Conservation (phyloP, 768 basidiomycete genomes). For the Gyrodon lividus region DNA sequence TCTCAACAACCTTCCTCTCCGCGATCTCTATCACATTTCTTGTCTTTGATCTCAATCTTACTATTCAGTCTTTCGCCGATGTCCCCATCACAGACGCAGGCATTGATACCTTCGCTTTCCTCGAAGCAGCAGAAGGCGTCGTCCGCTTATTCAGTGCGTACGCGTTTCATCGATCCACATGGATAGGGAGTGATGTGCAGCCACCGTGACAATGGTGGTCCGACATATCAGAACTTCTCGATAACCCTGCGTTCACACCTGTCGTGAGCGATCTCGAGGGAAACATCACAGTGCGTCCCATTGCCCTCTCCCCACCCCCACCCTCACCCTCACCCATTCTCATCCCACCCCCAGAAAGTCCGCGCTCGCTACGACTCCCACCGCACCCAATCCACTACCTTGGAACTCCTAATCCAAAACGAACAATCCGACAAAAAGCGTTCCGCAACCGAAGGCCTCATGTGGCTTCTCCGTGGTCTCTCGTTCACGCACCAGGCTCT, state of each 20-base stretch:
- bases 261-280: slow-evolving; percentile 88
- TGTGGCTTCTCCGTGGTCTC: slow-evolving; percentile 93
- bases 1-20: neutral
- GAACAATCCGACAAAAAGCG: slow-evolving; percentile 88
- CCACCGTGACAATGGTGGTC: neutral
- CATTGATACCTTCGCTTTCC: slow-evolving; percentile 83
- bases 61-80: slow-evolving; percentile 82
- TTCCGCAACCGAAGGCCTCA: slow-evolving; percentile 83
- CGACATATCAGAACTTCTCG: slow-evolving; percentile 20
- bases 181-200: neutral
- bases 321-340: neutral
- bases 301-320: neutral
- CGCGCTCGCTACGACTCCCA: slow-evolving; percentile 70
- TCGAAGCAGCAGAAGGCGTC: slow-evolving; percentile 86
- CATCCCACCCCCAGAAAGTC: slow-evolving; percentile 69
- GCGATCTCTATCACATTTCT: too few relatives aligned
- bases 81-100: slow-evolving; percentile 85
- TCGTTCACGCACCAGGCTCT: slow-evolving; percentile 87
- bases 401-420: slow-evolving; percentile 79
- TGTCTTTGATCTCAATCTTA: neutral
- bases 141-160: slow-evolving; percentile 85
- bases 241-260: slow-evolving; percentile 60
- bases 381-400: slow-evolving; percentile 65
- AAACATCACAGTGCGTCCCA: slow-evolving; percentile 77
- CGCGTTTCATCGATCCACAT: neutral